Evolutionary conservation across 2,329 filamentous ascomycete genomes (phyloP).

Genomic region (Aspergillus japonicus): DNA sequence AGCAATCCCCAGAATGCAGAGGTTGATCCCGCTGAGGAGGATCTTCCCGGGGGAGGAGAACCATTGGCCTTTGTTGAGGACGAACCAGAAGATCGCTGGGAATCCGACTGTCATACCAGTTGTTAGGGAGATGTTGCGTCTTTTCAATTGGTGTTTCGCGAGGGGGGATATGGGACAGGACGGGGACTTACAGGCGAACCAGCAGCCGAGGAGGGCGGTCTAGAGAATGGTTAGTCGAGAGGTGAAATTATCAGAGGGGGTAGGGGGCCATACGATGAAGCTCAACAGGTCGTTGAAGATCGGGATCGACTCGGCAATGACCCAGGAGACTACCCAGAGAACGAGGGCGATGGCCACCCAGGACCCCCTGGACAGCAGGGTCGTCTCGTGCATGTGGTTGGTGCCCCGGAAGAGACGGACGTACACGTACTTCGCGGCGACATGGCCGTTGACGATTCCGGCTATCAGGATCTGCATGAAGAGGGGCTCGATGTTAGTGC

Average conservation of each 20-base stretch:
- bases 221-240: slow-evolving; percentile 6
- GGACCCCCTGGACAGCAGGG: slow-evolving; percentile 49
- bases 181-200: slow-evolving; percentile 56
- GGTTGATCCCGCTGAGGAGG: slow-evolving; percentile 45
- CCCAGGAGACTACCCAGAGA: slow-evolving; percentile 61
- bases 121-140: slow-evolving; percentile 7
- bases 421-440: slow-evolving; percentile 66
- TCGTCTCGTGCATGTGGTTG: slow-evolving; percentile 52
- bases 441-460: slow-evolving; percentile 66
- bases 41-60: slow-evolving; percentile 45
- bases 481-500: neutral
- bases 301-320: slow-evolving; percentile 68
- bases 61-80: slow-evolving; percentile 46
- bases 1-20: slow-evolving; percentile 38
- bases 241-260: neutral
- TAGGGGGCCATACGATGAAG: slow-evolving; percentile 47
- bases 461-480: slow-evolving; percentile 59
- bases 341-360: slow-evolving; percentile 59
- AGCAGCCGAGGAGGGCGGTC: slow-evolving; percentile 61
- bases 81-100: slow-evolving; percentile 48
- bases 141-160: neutral
- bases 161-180: neutral
- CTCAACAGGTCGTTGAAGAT: slow-evolving; percentile 66
- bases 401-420: slow-evolving; percentile 61
- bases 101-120: slow-evolving; percentile 34